Evolutionary conservation across 2,329 filamentous ascomycete genomes (phyloP), one percentile per base, ranked within the genome.

Genomic region (Fusarium torreyae): DNA sequence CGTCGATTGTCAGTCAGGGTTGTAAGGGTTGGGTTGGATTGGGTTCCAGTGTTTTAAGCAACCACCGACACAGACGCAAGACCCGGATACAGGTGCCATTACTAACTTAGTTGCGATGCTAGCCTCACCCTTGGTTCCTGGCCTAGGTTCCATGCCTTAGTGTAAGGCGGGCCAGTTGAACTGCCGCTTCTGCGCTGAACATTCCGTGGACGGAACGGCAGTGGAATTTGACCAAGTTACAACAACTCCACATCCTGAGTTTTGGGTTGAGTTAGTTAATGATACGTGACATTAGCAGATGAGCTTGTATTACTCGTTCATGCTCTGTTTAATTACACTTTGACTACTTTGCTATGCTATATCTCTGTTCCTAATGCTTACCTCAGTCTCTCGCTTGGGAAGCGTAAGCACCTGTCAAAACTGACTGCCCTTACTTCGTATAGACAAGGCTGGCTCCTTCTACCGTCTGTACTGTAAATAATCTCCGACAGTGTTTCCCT

Each of bases 401-500:
- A 42, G 22, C 11, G 28, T 24, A 36, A 33, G 20, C 26, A 33
- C 39, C 55, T 63, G 44, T 44, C 63, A 26, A 40, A 31, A 31
- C 10, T 31, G 28, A 31, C 10, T 31, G 28, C 10, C 28, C 28
- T 13, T 31, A 31, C 28, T 31, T 31, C 34, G 6, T 58, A 51
- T 54, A 36, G 44, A 31, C 22, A 57, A 31, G 28, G 38, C 40
- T 40, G 22, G 28, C 28, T 18, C 52, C 39, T 17, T 46, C 48
- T 34, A 28, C 36, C 53, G 33, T 31, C 28, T 31, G 28, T 31
- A 31, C 45, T 28, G 39, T 22, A 38, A 46, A 72, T 63, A 71
- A 69, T 73, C 71, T 74, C 71, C 69, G 71, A 52, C 42, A 40
- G 57, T 57, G 53, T 57, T 59, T 72, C 60, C 49, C 36, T 34